Evolutionary conservation across 2,329 filamentous ascomycete genomes (phyloP).

Genomic region (Alternaria sp.): DNA sequence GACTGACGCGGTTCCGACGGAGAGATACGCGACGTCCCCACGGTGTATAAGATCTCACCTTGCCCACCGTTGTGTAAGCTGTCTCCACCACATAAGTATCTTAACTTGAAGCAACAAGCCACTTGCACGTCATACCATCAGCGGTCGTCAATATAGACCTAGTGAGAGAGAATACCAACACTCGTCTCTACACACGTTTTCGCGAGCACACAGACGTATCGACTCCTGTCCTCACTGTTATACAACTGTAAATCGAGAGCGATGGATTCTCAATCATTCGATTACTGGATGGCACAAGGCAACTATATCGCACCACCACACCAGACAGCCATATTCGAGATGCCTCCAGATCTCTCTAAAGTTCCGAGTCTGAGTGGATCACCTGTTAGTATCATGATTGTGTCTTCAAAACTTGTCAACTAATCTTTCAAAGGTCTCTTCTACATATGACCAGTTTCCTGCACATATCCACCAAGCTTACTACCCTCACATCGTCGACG

Average conservation of each 20-base stretch:
- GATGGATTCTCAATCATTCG: slow-evolving; percentile 50
- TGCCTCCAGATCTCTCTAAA: slow-evolving; percentile 47
- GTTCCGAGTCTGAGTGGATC: slow-evolving; percentile 51
- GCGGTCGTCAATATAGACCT: slow-evolving; percentile 2
- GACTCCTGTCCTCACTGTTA: slow-evolving; percentile 12
- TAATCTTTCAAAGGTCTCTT: slow-evolving; percentile 40
- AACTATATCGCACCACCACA: slow-evolving; percentile 43
- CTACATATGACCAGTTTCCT: slow-evolving; percentile 49
- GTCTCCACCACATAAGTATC: slow-evolving; percentile 36
- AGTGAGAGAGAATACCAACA: neutral
- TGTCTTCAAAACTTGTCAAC: neutral
- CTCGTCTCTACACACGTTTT: neutral
- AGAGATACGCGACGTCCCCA: slow-evolving; percentile 25
- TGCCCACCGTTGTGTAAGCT: slow-evolving; percentile 43
- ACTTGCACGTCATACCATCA: slow-evolving; percentile 6
- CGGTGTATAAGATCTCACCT: slow-evolving; percentile 47
- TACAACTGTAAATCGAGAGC: slow-evolving; percentile 5
- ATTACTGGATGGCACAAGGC: slow-evolving; percentile 50
- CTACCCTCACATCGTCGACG: slow-evolving; percentile 46
- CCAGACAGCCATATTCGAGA: slow-evolving; percentile 44
- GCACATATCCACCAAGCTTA: slow-evolving; percentile 42
- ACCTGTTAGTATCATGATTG: slow-evolving; percentile 38
- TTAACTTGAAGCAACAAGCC: slow-evolving; percentile 17
- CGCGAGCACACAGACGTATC: slow-evolving; percentile 13
- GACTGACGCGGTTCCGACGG: slow-evolving; percentile 32